Evolutionary conservation across 2,329 filamentous ascomycete species (phyloP).

Genomic region (Nigrospora osmanthi): DNA sequence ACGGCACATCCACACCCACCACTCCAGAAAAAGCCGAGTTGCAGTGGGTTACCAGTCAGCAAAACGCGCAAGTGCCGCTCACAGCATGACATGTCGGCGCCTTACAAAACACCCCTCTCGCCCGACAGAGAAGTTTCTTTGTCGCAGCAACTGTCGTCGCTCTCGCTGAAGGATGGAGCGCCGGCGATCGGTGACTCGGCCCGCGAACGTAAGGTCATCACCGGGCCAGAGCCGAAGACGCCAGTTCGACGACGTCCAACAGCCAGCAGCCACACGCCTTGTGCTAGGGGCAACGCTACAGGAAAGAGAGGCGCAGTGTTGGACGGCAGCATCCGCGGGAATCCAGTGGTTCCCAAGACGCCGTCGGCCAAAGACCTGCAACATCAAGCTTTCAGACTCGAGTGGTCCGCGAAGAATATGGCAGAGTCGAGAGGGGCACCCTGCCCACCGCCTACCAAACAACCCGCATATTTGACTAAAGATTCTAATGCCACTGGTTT

Average conservation of each 20-base stretch:
- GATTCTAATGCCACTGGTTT: conserved; percentile 61
- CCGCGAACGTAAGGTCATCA: too few relatives aligned
- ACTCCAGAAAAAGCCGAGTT: conserved; percentile 7
- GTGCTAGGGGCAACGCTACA: too few relatives aligned
- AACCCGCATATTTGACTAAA: conserved; percentile 56
- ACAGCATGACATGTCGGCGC: neutral
- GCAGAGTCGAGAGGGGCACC: conserved; percentile 28
- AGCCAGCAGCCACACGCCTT: too few relatives aligned
- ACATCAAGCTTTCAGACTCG: conserved; percentile 18
- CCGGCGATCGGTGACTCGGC: too few relatives aligned
- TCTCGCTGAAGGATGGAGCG: neutral
- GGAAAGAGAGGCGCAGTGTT: conserved; percentile 5
- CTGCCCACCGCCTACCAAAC: conserved; percentile 35
- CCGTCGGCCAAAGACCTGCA: conserved; percentile 19
- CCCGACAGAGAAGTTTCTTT: neutral
- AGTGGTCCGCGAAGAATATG: conserved; percentile 14
- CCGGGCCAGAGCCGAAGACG: too few relatives aligned
- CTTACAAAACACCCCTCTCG: neutral
- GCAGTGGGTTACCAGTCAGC: conserved; percentile 7
- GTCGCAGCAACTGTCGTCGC: neutral
- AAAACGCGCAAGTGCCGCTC: conserved; percentile 6
- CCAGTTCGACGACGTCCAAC: too few relatives aligned
- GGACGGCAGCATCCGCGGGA: conserved; percentile 2
- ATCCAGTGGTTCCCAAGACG: conserved; percentile 24
- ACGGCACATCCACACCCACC: conserved; percentile 17